Percentiles rank a stretch among this genome's conserved stretches.
phyloP scores from a whole-genome alignment of 148 eudicot genomes.

The Camellia japonica region DNA sequence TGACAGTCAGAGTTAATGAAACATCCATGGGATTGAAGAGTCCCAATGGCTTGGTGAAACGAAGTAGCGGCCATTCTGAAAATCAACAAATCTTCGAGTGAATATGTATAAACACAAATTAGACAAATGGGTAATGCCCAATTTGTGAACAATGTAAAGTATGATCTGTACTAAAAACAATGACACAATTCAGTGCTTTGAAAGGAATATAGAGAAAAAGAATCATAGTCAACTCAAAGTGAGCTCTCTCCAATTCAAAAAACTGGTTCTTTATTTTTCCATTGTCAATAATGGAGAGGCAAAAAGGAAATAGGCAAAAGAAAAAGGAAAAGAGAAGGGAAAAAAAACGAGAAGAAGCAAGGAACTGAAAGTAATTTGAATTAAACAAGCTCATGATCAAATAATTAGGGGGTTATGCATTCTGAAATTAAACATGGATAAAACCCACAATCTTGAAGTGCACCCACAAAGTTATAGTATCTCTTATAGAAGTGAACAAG shows the following conservation, averaged over 20 bases:
- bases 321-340: neutral
- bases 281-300: neutral
- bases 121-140: neutral
- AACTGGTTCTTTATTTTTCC: neutral
- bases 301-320: neutral
- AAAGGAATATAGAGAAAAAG: conserved; percentile 3
- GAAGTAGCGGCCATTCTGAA: conserved; percentile 73
- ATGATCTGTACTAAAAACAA: neutral
- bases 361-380: neutral
- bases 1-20: conserved; percentile 35
- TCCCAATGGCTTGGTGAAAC: conserved; percentile 54
- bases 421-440: neutral
- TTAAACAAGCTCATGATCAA: neutral
- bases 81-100: neutral
- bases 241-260: neutral
- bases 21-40: conserved; percentile 49
- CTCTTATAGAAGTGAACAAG: too few species aligned
- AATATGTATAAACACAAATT: neutral
- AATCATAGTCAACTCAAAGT: neutral
- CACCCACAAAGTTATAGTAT: neutral
- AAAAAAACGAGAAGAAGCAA: neutral
- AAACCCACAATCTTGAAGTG: neutral
- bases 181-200: neutral
- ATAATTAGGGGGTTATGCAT: neutral
- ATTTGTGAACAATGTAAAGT: neutral